phyloP scores from a whole-genome alignment of 257 asterid species.

The Fraxinus anomala region DNA sequence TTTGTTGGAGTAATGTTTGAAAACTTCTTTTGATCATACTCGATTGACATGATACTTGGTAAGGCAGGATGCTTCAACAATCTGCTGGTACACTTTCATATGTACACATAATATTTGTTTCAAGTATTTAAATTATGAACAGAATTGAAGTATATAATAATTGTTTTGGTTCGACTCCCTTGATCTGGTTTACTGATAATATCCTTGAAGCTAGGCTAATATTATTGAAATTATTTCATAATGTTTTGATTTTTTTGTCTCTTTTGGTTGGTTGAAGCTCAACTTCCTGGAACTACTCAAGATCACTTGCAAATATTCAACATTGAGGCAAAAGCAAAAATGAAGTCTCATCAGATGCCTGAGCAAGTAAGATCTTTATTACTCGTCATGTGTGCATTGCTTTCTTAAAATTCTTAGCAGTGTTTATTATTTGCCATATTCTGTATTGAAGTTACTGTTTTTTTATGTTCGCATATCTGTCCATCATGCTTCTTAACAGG shows the following conservation, averaged over 20 bases:
- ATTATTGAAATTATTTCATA: neutral
- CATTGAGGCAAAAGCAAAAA: conserved; percentile 85
- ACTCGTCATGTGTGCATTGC: neutral
- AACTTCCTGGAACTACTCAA: conserved; percentile 85
- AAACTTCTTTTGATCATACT: conserved; percentile 10
- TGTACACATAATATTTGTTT: neutral
- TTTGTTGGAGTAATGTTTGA: conserved; percentile 1
- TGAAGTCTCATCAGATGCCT: conserved; percentile 95
- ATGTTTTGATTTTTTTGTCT: neutral
- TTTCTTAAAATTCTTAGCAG: conserved; percentile 2
- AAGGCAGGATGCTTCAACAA: neutral
- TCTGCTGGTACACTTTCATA: conserved; percentile 1
- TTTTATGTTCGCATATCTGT: conserved; percentile 11
- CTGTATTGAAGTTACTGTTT: conserved; percentile 6
- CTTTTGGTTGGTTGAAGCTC: conserved; percentile 57
- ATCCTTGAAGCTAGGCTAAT: conserved; percentile 5
- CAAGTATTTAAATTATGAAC: too few relatives aligned
- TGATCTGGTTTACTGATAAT: conserved; percentile 20
- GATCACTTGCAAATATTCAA: conserved; percentile 96
- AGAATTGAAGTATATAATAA: neutral
- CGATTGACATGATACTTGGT: neutral
- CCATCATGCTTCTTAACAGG: conserved; percentile 41
- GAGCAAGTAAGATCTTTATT: conserved; percentile 67
- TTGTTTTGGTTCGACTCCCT: neutral
- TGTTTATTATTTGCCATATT: conserved; percentile 2